Percentiles rank a stretch among this genome's conserved stretches.
phyloP scores from a whole-genome alignment of 2,329 filamentous ascomycete genomes.

The Fusarium sp. region DNA sequence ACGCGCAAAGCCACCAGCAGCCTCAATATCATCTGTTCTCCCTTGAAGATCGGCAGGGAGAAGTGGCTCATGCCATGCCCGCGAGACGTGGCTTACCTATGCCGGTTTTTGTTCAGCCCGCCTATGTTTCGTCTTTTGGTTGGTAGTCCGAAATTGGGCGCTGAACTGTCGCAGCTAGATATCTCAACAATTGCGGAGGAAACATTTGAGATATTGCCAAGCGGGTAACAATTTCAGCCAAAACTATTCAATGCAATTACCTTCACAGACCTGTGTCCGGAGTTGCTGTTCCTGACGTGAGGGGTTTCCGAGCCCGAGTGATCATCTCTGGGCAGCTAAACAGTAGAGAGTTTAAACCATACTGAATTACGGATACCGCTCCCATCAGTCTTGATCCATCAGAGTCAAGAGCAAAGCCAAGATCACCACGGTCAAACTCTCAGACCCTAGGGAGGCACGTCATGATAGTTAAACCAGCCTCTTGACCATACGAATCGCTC shows the following conservation, averaged over 20 bases:
- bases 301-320: conserved; percentile 21
- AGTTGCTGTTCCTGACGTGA: conserved; percentile 33
- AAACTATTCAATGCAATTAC: background rate
- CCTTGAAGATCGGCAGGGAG: conserved; percentile 22
- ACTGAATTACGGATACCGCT: background rate
- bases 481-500: background rate
- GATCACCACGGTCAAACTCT: background rate
- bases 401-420: conserved; percentile 8
- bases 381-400: conserved; percentile 1
- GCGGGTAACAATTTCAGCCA: conserved; percentile 1
- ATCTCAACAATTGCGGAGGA: background rate
- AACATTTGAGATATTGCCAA: conserved; percentile 9
- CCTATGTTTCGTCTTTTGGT: conserved; percentile 29
- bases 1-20: conserved; percentile 4
- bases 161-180: conserved; percentile 16
- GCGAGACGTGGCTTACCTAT: conserved; percentile 39
- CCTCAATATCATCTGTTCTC: conserved; percentile 22
- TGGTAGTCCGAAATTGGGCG: conserved; percentile 20
- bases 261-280: background rate
- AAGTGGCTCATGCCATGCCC: conserved; percentile 32
- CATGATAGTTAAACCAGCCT: conserved; percentile 16
- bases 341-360: conserved; percentile 32
- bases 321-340: conserved; percentile 9
- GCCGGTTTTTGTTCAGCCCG: conserved; percentile 22
- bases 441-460: conserved; percentile 6